Conservation (phyloP, 257 asterid genomes). For the Nicotiana obtusifolia region DNA sequence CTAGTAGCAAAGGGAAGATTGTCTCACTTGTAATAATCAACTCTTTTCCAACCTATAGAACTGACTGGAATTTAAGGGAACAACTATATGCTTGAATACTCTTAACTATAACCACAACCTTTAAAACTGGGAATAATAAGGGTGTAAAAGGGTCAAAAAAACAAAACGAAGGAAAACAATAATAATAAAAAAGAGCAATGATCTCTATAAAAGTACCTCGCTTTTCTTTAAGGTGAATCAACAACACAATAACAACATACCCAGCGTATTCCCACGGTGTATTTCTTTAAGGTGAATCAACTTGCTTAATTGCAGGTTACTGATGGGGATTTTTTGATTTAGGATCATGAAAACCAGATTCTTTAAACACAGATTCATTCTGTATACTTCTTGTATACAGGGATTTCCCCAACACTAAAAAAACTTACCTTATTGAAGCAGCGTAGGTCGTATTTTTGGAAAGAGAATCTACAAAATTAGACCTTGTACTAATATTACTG, state of each 20-base stretch:
- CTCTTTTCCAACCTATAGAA: not conserved
- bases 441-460: not conserved
- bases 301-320: conserved; percentile 1
- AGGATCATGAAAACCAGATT: not conserved
- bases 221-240: not conserved
- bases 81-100: not conserved
- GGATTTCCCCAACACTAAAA: no score
- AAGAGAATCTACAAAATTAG: not conserved
- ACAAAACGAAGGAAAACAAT: not conserved
- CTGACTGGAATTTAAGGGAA: not conserved
- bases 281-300: not conserved
- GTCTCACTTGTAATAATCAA: not conserved
- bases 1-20: not conserved
- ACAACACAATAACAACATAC: not conserved
- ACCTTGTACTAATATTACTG: not conserved
- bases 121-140: not conserved
- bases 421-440: no score
- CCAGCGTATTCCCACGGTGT: no score
- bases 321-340: not conserved
- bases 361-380: not conserved
- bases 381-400: no score
- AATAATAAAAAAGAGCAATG: not conserved
- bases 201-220: not conserved
- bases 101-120: not conserved
- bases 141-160: not conserved